Evolutionary conservation across 2,329 filamentous ascomycete species (phyloP).

Genomic region (Diaporthe ampelina): DNA sequence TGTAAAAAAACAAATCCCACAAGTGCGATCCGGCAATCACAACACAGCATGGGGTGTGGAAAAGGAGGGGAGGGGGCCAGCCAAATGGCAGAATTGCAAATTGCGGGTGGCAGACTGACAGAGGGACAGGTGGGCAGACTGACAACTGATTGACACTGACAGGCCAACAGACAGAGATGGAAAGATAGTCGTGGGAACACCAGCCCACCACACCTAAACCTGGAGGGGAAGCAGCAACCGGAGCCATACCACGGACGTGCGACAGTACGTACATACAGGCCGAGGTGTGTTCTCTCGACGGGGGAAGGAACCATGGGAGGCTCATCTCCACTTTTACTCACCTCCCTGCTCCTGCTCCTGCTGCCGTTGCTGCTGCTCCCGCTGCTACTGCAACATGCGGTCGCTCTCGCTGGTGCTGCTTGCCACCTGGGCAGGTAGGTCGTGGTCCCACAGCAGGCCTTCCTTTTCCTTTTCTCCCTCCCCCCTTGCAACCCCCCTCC

Average conservation of each 20-base stretch:
- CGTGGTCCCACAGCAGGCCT: slow-evolving; percentile 16
- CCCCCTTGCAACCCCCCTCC: neutral
- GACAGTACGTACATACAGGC: too few relatives aligned
- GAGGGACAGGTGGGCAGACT: neutral
- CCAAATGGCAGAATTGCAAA: neutral
- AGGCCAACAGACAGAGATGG: neutral
- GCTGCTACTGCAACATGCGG: neutral
- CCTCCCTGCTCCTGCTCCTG: slow-evolving; percentile 1
- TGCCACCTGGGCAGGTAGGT: slow-evolving; percentile 3
- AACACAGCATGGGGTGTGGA: neutral
- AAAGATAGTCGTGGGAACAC: neutral
- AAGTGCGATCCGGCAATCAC: slow-evolving; percentile 8
- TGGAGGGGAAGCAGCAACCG: neutral
- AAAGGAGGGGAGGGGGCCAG: neutral
- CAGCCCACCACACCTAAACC: neutral
- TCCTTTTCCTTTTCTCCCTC: neutral
- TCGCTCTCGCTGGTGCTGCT: neutral
- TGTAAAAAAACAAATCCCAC: neutral
- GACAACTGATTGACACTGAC: neutral
- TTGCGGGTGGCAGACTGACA: too few relatives aligned
- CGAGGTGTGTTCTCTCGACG: neutral
- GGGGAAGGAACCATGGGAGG: neutral
- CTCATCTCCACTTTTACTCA: slow-evolving; percentile 20
- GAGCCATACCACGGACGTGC: neutral
- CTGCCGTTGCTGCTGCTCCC: neutral